Percentiles rank a stretch among this genome's conserved stretches.
Conservation (phyloP, 371 early-diverging fungal species). For the Syncephalastrum contaminatum region DNA sequence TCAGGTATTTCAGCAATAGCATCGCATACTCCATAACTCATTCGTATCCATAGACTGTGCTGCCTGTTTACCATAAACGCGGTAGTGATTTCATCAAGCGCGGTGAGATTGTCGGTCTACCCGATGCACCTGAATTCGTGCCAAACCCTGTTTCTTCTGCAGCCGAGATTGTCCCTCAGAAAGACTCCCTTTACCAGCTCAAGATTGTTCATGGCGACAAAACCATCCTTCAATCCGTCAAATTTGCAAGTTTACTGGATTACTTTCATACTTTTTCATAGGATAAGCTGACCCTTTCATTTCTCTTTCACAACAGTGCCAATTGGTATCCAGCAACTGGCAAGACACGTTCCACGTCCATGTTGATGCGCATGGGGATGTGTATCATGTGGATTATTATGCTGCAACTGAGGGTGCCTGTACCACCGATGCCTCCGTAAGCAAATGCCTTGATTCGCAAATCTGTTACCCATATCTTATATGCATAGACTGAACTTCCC, state of each 20-base stretch:
- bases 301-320: conserved; percentile 19
- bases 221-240: conserved; percentile 5
- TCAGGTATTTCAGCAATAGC: too few species aligned
- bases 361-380: conserved; percentile 17
- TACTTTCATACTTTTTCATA: background rate
- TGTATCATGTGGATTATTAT: conserved; percentile 26
- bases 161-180: conserved; percentile 2
- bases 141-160: background rate
- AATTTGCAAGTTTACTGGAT: conserved; percentile 3
- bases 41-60: background rate
- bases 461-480: background rate
- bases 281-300: background rate
- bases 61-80: conserved; percentile 21
- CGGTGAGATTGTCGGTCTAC: conserved; percentile 21
- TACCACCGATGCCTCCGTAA: background rate
- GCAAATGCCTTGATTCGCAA: background rate
- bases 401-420: conserved; percentile 4
- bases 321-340: conserved; percentile 16
- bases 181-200: conserved; percentile 17
- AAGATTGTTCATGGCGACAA: conserved; percentile 14
- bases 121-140: conserved; percentile 9
- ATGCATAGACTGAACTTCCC: background rate
- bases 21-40: too few species aligned
- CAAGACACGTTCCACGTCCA: conserved; percentile 20
- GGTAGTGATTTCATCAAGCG: conserved; percentile 21